Percentiles rank a stretch among this genome's conserved stretches.
Conservation (phyloP, 2,329 filamentous ascomycete genomes). For the Ceratocystis papillata region DNA sequence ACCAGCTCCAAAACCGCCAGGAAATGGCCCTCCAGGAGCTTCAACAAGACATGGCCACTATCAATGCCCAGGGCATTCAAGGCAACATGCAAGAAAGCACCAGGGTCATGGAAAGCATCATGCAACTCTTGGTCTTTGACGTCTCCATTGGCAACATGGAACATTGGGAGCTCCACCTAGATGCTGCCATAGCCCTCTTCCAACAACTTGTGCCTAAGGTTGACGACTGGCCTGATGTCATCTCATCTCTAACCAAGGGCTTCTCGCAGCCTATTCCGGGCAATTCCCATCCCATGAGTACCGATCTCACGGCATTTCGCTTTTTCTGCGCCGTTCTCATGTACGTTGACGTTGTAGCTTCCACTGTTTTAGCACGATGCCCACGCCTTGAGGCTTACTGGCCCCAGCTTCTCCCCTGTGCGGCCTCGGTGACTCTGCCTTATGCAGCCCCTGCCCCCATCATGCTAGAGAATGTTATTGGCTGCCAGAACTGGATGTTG, state of each 20-base stretch:
- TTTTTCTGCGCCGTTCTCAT: conserved; percentile 40
- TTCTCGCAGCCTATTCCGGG: conserved; percentile 33
- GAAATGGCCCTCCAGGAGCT: conserved; percentile 38
- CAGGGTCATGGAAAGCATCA: conserved; percentile 40
- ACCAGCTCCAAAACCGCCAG: conserved; percentile 37
- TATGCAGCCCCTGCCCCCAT: conserved; percentile 29
- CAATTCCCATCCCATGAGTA: conserved; percentile 34
- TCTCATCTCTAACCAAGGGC: conserved; percentile 30
- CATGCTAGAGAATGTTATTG: conserved; percentile 42
- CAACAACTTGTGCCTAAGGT: conserved; percentile 36
- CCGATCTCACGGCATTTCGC: conserved; percentile 38
- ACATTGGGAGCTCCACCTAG: conserved; percentile 42
- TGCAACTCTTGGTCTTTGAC: conserved; percentile 46
- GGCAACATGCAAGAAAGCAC: conserved; percentile 32
- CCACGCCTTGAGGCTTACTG: conserved; percentile 38
- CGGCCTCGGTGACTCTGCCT: conserved; percentile 20
- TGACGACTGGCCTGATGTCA: conserved; percentile 32
- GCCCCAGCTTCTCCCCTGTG: conserved; percentile 32
- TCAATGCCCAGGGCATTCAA: conserved; percentile 30
- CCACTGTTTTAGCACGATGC: conserved; percentile 36
- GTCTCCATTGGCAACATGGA: conserved; percentile 37
- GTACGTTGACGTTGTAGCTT: conserved; percentile 42
- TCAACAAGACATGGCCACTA: conserved; percentile 34
- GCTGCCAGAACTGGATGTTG: conserved; percentile 48
- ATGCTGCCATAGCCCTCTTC: conserved; percentile 42